Evolutionary conservation across 2,329 filamentous ascomycete genomes (phyloP), one percentile per base, ranked within the genome.

Genomic region (Fusarium sambucinum): DNA sequence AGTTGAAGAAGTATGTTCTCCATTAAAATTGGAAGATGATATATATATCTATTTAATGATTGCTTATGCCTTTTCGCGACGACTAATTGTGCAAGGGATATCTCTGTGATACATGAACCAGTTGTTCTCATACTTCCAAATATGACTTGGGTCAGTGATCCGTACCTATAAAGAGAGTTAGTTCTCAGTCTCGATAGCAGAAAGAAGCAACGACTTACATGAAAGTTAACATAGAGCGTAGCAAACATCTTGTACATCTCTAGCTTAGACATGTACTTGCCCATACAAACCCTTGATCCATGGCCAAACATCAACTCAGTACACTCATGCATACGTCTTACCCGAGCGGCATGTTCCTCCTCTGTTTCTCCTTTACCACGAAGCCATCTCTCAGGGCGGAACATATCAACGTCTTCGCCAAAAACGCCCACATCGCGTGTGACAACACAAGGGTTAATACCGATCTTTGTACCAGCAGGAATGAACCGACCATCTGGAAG

Each of bases 81-180:
- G 57, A 7, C 27, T 69, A 9, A 69, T 52, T 13, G 33, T 67
- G 19, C 66, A 69, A 5, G 66, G 66, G 1, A 69, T 69, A 6
- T 69, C 66, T n/a, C 51, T 63, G 1, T 69, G 66, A n/a, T 69
- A 69, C 66, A 69, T 69, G 6, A 69, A 69, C 66, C 66, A 69
- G 8, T 59, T 67, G n/a, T 69, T 69, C 16, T 67, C 57, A 47
- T 69, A 67, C 14, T 48, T 63, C 66, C 66, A 69, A 17, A 25
- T 50, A 11, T 69, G 66, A 10, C 53, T 41, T 0, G 57, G 45
- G 16, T 44, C 63, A 0, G 66, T 69, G 14, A 69, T 67, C 11
- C 32, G 32, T 58, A 48, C 66, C 68, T 42, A 23, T 0, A 14
- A 1, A 9, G 1, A 1, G 3, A 19, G 33, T 69, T 10, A 67